Evolutionary conservation across 805 yeast genomes (phyloP), one percentile per base, ranked within the genome.

Genomic region (Kuraishia ogatae): DNA sequence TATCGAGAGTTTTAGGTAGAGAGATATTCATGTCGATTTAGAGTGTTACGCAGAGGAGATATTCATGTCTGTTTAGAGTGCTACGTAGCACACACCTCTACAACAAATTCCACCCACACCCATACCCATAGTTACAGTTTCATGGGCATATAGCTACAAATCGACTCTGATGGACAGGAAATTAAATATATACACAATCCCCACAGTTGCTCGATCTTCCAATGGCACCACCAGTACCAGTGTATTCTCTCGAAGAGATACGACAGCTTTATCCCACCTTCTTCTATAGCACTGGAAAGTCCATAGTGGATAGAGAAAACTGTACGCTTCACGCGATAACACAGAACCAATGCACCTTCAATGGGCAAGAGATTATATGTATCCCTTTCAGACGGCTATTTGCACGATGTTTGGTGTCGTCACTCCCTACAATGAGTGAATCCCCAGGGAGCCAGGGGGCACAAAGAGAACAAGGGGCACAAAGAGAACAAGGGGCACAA

Each of bases 181-280:
- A n/a, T n/a, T n/a, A n/a, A n/a, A n/a, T n/a, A n/a, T n/a, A n/a
- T n/a, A n/a, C n/a, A n/a, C n/a, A n/a, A n/a, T n/a, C n/a, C n/a
- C n/a, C n/a, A n/a, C n/a, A n/a, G n/a, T n/a, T n/a, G n/a, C n/a
- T n/a, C n/a, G n/a, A n/a, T n/a, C n/a, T n/a, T n/a, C n/a, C n/a
- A 11, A 78, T 78, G 82, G 81, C 82, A 0, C 83, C 82, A 1
- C 75, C 79, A 10, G 68, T 80, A n/a, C 79, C 80, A 0, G 72
- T 78, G 1, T 72, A 74, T 52, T 60, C 70, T 2, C 56, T 68
- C 28, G 73, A 69, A 2, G 80, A 77, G 53, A 65, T 72, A 22
- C 60, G 61, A 49, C 57, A 56, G 21, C 53, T 58, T 46, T 66
- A 60, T 52, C 68, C 69, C 0, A 55, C 60, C n/a, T 46, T 64